Base-by-base conservation (phyloP, 1,139 yeast genomes). In the Candida tropicalis region DNA sequence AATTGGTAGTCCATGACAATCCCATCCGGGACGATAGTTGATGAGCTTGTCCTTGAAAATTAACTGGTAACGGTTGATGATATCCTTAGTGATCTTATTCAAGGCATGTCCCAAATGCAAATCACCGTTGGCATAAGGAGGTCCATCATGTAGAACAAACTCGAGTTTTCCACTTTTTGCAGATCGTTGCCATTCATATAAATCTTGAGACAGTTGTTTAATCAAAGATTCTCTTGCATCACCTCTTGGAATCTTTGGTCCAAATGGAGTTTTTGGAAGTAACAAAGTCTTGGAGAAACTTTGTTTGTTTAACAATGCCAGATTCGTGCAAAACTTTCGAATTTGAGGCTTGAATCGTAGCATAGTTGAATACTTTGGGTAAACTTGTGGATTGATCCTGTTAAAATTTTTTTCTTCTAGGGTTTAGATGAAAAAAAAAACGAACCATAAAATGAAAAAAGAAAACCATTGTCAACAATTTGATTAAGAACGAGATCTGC, bases 91-190 rank as follows among this genome's bases (percentile, higher is more conserved):
- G 18, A 90, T 79, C 58, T 93, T 93, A 65, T 93, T 93, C 57
- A 93, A 66, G 0, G 98, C 91, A 65, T 93, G 99, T 1, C 99
- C 99, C 48, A 91, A 65, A 60, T 93, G 99, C 20, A 93, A 69
- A 49, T 85, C 89, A 4, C 98, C 99, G 59, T 93, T 93, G 10
- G 99, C 98, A 65, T 91, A 93, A 0, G 99, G 99, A 0, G 99
- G 99, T 0, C 99, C 99, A 65, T 93, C 99, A 54, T 91, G 98
- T 3, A 93, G 68, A 1, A 86, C 75, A 53, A 88, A 89, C 24
- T 26, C 28, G n/a, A 35, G 22, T 12, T 27, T 31, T 18, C 35
- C 35, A 3, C 40, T 25, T 8, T 52, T 43, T 34, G 63, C 48
- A 16, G 54, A 29, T 4, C 44, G 46, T 53, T 59, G 80, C 74